These are phyloP conservation scores for Fistulifera solaris DNA, from an alignment of 108 stramenopile genomes.

Conservation along the genomic window DNA sequence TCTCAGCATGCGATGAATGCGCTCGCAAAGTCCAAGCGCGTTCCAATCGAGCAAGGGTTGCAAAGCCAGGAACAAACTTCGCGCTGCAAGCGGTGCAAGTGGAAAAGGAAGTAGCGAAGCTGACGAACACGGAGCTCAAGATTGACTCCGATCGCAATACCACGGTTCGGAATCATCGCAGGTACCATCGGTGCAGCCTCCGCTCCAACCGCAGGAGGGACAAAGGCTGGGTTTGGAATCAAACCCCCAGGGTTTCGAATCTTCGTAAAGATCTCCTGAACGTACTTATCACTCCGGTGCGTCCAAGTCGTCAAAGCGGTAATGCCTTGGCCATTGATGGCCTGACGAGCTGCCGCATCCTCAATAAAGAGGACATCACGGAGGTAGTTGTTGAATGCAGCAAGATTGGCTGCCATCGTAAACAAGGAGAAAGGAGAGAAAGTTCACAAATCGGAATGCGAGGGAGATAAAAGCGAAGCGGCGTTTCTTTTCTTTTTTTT, in stretches of 20 bases:
- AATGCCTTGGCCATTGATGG: constrained; percentile 6
- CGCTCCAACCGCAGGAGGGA: not conserved
- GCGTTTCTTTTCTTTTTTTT: too few relatives aligned
- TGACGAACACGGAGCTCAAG: not conserved
- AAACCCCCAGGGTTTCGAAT: constrained; percentile 8
- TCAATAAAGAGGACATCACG: not conserved
- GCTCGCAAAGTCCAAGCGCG: not conserved
- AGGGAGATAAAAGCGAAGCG: too few relatives aligned
- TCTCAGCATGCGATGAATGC: not conserved
- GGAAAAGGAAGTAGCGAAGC: constrained; percentile 5
- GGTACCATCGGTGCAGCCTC: not conserved
- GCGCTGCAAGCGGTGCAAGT: constrained; percentile 1
- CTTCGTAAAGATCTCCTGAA: constrained; percentile 4
- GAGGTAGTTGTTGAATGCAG: not conserved
- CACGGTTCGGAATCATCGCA: not conserved
- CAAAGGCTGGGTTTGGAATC: constrained; percentile 1
- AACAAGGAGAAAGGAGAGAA: not conserved
- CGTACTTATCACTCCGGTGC: constrained; percentile 3
- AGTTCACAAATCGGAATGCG: too few relatives aligned
- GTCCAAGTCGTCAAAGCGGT: constrained; percentile 1
- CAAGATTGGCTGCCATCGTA: constrained; percentile 2
- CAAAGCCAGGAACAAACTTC: not conserved
- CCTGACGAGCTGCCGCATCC: too few relatives aligned
- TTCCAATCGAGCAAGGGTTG: not conserved
- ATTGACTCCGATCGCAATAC: not conserved